phyloP scores from a whole-genome alignment of 805 yeast genomes.

The Metschnikowia aberdeeniae region DNA sequence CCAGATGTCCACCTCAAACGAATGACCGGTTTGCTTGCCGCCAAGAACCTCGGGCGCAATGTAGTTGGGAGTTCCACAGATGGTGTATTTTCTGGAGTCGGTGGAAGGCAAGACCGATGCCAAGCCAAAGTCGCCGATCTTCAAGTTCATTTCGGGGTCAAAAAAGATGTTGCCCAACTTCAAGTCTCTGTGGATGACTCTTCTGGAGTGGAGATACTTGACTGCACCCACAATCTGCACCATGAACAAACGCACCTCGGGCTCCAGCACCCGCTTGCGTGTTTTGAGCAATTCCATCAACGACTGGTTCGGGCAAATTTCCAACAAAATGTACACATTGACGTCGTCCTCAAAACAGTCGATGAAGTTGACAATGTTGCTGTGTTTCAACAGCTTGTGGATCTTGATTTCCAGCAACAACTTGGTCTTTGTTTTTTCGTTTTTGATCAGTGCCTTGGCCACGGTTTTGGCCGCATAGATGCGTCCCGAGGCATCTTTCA shows the following conservation, averaged over 20 bases:
- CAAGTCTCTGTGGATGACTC: slow-evolving; percentile 93
- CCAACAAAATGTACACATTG: slow-evolving; percentile 89
- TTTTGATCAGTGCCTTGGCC: slow-evolving; percentile 89
- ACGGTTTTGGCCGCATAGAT: slow-evolving; percentile 96
- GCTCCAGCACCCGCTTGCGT: slow-evolving; percentile 81
- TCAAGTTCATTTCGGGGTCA: slow-evolving; percentile 89
- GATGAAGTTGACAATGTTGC: slow-evolving; percentile 85
- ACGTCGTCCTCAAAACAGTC: slow-evolving; percentile 97
- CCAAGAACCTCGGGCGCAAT: slow-evolving; percentile 97
- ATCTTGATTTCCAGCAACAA: slow-evolving; percentile 91
- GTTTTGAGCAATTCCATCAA: slow-evolving; percentile 86
- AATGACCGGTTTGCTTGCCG: slow-evolving; percentile 84
- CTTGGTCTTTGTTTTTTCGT: slow-evolving; percentile 83
- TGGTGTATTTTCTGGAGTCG: slow-evolving; percentile 79
- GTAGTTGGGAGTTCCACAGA: slow-evolving; percentile 98
- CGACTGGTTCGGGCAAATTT: slow-evolving; percentile 92
- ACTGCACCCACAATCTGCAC: slow-evolving; percentile 94
- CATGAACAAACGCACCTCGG: slow-evolving; percentile 86
- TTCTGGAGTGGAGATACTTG: slow-evolving; percentile 83
- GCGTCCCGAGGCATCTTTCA: slow-evolving; percentile 83
- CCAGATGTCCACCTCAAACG: slow-evolving; percentile 96
- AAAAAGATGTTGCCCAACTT: slow-evolving; percentile 94
- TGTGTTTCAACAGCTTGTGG: slow-evolving; percentile 84
- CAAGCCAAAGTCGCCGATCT: slow-evolving; percentile 96
- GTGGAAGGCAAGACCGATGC: slow-evolving; percentile 83